phyloP scores from a whole-genome alignment of 306 rosid species.

The Cucurbita moschata region DNA sequence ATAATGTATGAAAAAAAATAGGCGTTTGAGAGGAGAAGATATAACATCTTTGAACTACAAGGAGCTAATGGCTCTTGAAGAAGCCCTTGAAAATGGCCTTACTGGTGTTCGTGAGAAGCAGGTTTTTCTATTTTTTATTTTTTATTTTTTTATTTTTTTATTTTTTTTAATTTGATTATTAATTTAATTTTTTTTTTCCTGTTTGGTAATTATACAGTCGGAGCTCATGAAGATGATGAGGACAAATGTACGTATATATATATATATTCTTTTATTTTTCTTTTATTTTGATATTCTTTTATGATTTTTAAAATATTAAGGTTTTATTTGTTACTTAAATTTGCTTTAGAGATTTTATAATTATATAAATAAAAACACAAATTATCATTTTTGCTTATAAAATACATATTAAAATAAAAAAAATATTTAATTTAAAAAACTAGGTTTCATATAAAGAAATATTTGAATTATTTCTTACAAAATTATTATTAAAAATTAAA shows the following conservation, averaged over 20 bases:
- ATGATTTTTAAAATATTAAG: too few species aligned
- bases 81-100: slow-evolving; percentile 63
- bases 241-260: slow-evolving; percentile 42
- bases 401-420: too few species aligned
- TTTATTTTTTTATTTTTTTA: not conserved
- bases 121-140: slow-evolving; percentile 11
- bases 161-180: too few species aligned
- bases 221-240: slow-evolving; percentile 31
- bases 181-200: not conserved
- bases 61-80: slow-evolving; percentile 58
- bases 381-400: not conserved
- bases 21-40: slow-evolving; percentile 90
- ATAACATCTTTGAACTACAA: slow-evolving; percentile 49
- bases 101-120: slow-evolving; percentile 31
- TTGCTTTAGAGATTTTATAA: too few species aligned
- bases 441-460: too few species aligned
- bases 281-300: not conserved
- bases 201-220: slow-evolving; percentile 20
- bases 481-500: not conserved
- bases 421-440: too few species aligned
- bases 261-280: not conserved
- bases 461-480: too few species aligned
- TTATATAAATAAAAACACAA: too few species aligned
- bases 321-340: too few species aligned
- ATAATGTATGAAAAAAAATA: not conserved